Base-by-base conservation (phyloP, 2,329 filamentous ascomycete genomes). In the Colletotrichum cereale region DNA sequence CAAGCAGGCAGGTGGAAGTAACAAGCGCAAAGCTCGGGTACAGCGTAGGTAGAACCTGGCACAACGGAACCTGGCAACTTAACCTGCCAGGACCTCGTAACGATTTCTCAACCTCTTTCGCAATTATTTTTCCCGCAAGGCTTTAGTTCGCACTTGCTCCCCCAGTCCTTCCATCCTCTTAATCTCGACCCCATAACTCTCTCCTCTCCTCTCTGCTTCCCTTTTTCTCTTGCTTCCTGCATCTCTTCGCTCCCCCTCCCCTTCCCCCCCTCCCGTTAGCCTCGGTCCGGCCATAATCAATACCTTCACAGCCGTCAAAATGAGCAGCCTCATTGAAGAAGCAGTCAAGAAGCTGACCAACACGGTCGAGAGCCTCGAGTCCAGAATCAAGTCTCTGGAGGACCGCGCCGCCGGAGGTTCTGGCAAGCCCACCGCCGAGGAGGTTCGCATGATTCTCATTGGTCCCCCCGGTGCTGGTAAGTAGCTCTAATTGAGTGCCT, bases 371-470 rank as follows among this genome's bases (percentile, higher is more conserved):
- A 90, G 90, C 84, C 92, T 99, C 78, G 95, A 98, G 85, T 86
- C 90, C 80, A 92, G 96, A 79, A 93, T 99, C 78, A 91, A 92
- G 83, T 89, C 93, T 80, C 90, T 99, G 76, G 96, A 99, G 84
- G 84, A 88, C 79, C 91, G 90, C 80, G 86, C 96, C 77, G 84
- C 86, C 72, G 87, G 88, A 76, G 85, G 86, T 76, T 81, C 83
- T 50, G 80, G 85, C 73, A 86, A 84, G 78, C n/a, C 67, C 53
- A 87, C 87, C 73, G 77, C 87, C 48, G 87, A 92, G 76, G 89
- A 92, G 80, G 90, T 99, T 84, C 92, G 96, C 85, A 97, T 99
- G 93, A 95, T 99, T 79, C 87, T 99, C 80, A 98, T 99, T 86
- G 96, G 96, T 47, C 96, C 96, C 81, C 96, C 96, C 68, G 96